Base-by-base conservation (phyloP, 1,139 yeast genomes). In the Pichia sp. region DNA sequence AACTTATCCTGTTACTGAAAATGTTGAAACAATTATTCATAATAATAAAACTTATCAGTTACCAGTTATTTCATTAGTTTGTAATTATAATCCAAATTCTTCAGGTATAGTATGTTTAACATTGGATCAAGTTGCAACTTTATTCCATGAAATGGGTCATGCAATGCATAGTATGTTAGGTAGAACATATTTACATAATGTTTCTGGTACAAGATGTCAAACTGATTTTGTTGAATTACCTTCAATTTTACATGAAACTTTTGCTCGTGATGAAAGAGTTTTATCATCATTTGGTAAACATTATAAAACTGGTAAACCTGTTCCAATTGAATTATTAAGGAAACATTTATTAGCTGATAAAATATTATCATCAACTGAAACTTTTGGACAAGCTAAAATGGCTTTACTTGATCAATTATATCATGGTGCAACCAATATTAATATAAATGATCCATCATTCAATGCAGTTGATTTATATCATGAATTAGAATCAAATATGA, bases 71-170 rank as follows among this genome's bases (percentile, higher is more conserved):
- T 84, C 95, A 1, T 67, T 91, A 25, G 85, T 88, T 23, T 91
- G 97, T 57, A 89, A 88, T 57, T 91, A 91, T 60, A 67, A 68
- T n/a, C 69, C 67, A 15, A 46, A 38, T 28, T 19, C 10, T 30
- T 54, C 35, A 43, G 43, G 43, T 5, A 55, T 59, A 17, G 70
- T 80, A 36, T 65, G 85, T 21, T 63, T 91, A 32, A 69, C 81
- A 8, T 69, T 85, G 46, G 77, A 72, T 44, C 97, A 93, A 55
- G 89, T 91, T 5, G 95, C 89, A 55, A 91, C 98, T 0, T 65
- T 91, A 26, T 91, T 93, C 66, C 99, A 91, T 62, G 99, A 91
- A 62, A 88, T 91, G 95, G 99, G 99, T 1, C 99, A 91, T 63
- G 98, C 98, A 2, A 84, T 91, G 78, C 98, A 91, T 60, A 86